Conservation (phyloP, 805 yeast species). For the Lipomyces mesembrius region DNA sequence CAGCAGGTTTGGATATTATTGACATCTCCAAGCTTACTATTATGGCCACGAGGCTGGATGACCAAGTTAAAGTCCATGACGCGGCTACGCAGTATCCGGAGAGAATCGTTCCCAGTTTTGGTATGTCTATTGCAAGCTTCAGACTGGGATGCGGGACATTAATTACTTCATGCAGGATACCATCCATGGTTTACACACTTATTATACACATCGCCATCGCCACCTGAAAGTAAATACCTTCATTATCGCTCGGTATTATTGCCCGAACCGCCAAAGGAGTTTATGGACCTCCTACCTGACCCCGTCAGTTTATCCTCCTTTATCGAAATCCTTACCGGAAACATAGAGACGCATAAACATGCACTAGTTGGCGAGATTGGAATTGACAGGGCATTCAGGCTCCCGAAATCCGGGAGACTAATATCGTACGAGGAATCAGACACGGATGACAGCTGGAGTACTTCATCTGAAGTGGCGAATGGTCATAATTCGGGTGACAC, state of each 20-base stretch:
- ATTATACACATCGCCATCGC: constrained; percentile 48
- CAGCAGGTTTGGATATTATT: constrained; percentile 25
- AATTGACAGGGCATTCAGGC: constrained; percentile 71
- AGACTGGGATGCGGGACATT: background rate
- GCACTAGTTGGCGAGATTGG: constrained; percentile 89
- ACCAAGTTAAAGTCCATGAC: constrained; percentile 44
- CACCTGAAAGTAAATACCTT: constrained; percentile 45
- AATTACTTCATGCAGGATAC: constrained; percentile 54
- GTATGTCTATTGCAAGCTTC: constrained; percentile 9
- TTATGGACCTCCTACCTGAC: constrained; percentile 60
- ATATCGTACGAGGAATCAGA: constrained; percentile 54
- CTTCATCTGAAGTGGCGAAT: constrained; percentile 3
- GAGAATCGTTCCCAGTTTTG: constrained; percentile 47
- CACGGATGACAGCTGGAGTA: background rate
- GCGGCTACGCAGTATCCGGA: constrained; percentile 41
- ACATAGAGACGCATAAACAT: constrained; percentile 44
- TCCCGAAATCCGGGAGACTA: constrained; percentile 57
- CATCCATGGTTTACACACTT: constrained; percentile 93
- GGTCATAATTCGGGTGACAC: constrained; percentile 13
- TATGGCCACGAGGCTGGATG: constrained; percentile 49
- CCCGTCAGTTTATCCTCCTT: constrained; percentile 57
- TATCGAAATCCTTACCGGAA: constrained; percentile 45
- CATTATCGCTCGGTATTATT: constrained; percentile 65
- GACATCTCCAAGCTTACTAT: constrained; percentile 39
- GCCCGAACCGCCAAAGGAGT: constrained; percentile 46